Conservation (phyloP, 2,329 filamentous ascomycete genomes). For the Cordyceps cateniannulata region DNA sequence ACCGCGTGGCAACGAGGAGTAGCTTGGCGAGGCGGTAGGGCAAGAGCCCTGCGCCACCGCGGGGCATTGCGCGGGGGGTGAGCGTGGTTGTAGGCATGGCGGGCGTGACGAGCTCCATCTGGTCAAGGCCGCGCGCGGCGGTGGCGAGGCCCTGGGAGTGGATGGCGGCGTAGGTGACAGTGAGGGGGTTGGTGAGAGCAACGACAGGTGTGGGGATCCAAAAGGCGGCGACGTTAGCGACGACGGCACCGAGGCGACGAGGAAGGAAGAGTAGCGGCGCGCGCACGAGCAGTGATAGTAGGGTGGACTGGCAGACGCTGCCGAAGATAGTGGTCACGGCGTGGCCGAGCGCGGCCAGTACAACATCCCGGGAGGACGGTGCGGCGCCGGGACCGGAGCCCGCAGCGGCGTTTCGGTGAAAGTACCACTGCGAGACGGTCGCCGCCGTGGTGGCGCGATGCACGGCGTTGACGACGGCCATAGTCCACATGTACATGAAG, state of each 20-base stretch:
- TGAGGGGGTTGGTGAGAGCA: slow-evolving; percentile 82
- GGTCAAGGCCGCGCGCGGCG: slow-evolving; percentile 71
- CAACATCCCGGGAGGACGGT: slow-evolving; percentile 72
- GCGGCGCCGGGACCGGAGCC: slow-evolving; percentile 47
- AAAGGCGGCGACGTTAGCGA: slow-evolving; percentile 69
- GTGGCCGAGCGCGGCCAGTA: slow-evolving; percentile 75
- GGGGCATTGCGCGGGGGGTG: slow-evolving; percentile 46
- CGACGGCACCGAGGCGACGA: slow-evolving; percentile 54
- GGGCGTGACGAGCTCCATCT: slow-evolving; percentile 73
- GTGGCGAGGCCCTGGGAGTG: slow-evolving; percentile 77
- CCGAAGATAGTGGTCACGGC: slow-evolving; percentile 83
- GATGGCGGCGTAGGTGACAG: slow-evolving; percentile 87
- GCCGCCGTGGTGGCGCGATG: slow-evolving; percentile 89
- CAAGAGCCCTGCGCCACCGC: slow-evolving; percentile 52
- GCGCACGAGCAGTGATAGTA: slow-evolving; percentile 73
- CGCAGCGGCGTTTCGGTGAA: slow-evolving; percentile 67
- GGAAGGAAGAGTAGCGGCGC: slow-evolving; percentile 82
- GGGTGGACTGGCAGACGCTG: slow-evolving; percentile 81
- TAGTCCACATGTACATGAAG: slow-evolving; percentile 90
- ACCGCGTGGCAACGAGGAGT: slow-evolving; percentile 80
- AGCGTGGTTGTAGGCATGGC: slow-evolving; percentile 67
- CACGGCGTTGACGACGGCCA: slow-evolving; percentile 79
- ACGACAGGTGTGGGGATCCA: slow-evolving; percentile 81
- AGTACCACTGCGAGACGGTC: slow-evolving; percentile 98
- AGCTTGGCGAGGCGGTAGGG: slow-evolving; percentile 89